Evolutionary conservation across 352 stramenopile species (phyloP).

Genomic region (Pythium apleroticum): DNA sequence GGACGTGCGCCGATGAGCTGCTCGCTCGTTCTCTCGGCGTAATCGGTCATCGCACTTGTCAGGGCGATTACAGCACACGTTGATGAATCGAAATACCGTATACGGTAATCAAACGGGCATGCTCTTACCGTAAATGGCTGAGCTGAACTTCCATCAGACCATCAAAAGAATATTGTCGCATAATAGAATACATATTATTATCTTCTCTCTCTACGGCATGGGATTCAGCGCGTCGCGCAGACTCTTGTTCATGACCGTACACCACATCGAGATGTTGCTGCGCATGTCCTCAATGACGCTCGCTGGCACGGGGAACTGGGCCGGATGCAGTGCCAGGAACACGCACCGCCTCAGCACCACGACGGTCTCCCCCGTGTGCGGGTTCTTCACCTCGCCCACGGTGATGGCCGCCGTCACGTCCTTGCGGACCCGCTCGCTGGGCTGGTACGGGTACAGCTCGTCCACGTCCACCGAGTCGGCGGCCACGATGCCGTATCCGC

Average conservation of each 20-base stretch:
- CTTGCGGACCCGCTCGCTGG: slow-evolving; percentile 28
- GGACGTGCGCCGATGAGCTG: too few species aligned
- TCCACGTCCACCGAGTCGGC: slow-evolving; percentile 42
- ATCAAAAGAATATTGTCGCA: background rate
- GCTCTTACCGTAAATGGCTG: background rate
- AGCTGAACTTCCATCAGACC: background rate
- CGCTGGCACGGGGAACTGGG: background rate
- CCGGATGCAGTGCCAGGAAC: slow-evolving; percentile 5
- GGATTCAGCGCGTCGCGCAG: background rate
- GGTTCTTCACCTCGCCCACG: slow-evolving; percentile 4
- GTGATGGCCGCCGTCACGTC: slow-evolving; percentile 29
- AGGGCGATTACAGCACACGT: background rate
- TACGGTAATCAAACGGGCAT: background rate
- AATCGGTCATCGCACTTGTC: background rate
- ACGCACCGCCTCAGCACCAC: slow-evolving; percentile 7
- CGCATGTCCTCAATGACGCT: slow-evolving; percentile 2
- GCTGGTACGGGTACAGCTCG: slow-evolving; percentile 43
- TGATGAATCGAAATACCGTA: background rate
- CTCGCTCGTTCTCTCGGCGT: background rate
- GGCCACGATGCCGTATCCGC: slow-evolving; percentile 28
- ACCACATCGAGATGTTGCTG: slow-evolving; percentile 2
- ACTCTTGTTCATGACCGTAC: slow-evolving; percentile 4
- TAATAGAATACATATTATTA: background rate
- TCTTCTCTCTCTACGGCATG: background rate
- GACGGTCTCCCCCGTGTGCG: background rate